phyloP scores from a whole-genome alignment of 2,329 filamentous ascomycete genomes.

The Penicillium sp. region DNA sequence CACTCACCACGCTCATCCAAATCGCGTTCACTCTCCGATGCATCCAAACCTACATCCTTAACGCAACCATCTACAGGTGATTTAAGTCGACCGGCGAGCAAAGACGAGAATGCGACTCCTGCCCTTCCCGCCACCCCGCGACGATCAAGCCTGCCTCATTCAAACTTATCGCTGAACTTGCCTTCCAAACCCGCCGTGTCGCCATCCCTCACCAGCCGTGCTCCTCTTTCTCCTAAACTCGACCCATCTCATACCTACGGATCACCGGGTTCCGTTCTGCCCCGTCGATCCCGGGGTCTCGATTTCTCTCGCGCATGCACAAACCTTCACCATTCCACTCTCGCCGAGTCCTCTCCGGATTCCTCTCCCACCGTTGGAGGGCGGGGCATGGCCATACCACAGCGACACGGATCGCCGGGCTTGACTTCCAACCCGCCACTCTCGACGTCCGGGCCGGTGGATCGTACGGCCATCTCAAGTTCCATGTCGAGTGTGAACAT shows the following conservation, averaged over 20 bases:
- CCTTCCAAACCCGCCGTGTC: slow-evolving; percentile 55
- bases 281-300: slow-evolving; percentile 82
- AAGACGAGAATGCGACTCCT: slow-evolving; percentile 66
- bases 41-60: slow-evolving; percentile 59
- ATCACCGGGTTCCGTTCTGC: slow-evolving; percentile 83
- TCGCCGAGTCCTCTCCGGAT: slow-evolving; percentile 87
- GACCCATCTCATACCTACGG: slow-evolving; percentile 83
- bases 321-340: slow-evolving; percentile 90
- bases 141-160: slow-evolving; percentile 63
- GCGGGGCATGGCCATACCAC: slow-evolving; percentile 63
- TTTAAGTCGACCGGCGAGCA: slow-evolving; percentile 57
- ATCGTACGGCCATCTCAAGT: slow-evolving; percentile 73
- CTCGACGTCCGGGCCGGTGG: slow-evolving; percentile 69
- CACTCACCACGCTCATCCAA: slow-evolving; percentile 46
- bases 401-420: slow-evolving; percentile 63
- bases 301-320: slow-evolving; percentile 94
- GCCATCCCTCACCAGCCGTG: slow-evolving; percentile 57
- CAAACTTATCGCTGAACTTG: slow-evolving; percentile 72
- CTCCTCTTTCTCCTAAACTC: slow-evolving; percentile 80
- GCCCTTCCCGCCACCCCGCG: slow-evolving; percentile 70
- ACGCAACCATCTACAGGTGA: slow-evolving; percentile 62
- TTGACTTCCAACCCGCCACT: slow-evolving; percentile 62
- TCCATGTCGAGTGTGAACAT: slow-evolving; percentile 80
- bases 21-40: slow-evolving; percentile 67
- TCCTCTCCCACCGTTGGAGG: slow-evolving; percentile 84